phyloP scores from a whole-genome alignment of 148 eudicot genomes.

The Rhododendron kiyosumense region DNA sequence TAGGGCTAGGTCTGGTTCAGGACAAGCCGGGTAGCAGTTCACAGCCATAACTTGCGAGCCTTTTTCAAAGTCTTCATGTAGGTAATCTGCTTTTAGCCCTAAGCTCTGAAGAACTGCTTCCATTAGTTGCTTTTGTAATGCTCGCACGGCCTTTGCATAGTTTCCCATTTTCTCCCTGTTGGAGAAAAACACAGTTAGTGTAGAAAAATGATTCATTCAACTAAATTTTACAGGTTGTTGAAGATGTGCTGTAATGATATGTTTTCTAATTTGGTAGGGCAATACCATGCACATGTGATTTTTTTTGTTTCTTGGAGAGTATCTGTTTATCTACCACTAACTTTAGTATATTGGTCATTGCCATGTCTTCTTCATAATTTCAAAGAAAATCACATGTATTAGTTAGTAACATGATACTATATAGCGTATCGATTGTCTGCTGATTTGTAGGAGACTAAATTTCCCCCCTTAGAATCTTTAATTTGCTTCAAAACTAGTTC shows the following conservation, averaged over 20 bases:
- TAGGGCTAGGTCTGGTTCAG: slow-evolving; percentile 17
- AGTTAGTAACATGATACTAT: neutral
- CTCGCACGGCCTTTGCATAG: neutral
- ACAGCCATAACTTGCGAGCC: slow-evolving; percentile 33
- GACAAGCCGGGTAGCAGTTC: slow-evolving; percentile 35
- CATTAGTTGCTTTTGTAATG: no score
- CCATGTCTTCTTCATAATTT: neutral
- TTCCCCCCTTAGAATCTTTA: neutral
- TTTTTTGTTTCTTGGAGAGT: neutral
- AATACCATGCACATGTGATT: no score
- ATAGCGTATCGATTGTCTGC: neutral
- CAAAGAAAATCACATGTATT: neutral
- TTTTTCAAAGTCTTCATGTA: slow-evolving; percentile 14
- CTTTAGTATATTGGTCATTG: neutral
- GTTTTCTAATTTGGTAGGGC: no score
- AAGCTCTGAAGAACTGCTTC: neutral
- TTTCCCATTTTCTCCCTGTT: neutral
- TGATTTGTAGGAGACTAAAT: neutral
- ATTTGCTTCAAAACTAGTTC: neutral
- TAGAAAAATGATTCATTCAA: no score
- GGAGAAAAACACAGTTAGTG: neutral
- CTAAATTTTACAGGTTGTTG: no score
- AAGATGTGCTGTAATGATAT: no score
- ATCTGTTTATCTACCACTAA: neutral
- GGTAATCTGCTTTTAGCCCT: neutral